phyloP scores from a whole-genome alignment of 2,329 filamentous ascomycete genomes.

The Cercospora brassicicola region DNA sequence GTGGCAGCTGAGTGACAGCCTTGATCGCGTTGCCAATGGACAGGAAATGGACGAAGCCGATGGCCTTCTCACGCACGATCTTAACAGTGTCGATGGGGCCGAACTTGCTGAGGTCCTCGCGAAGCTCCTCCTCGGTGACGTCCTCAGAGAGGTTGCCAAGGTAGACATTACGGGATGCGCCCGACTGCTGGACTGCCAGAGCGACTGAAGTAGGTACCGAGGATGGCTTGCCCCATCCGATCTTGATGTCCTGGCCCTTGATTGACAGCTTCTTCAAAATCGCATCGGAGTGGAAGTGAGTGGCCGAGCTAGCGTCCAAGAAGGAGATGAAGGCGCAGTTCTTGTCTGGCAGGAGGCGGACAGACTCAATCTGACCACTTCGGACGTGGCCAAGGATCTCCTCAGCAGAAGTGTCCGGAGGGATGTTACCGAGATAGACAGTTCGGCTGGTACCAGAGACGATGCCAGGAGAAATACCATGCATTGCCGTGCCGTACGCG shows the following conservation, averaged over 20 bases:
- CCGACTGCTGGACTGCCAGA: constrained; percentile 95
- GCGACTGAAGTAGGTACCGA: constrained; percentile 96
- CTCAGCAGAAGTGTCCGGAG: constrained; percentile 93
- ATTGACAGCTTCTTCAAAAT: constrained; percentile 99
- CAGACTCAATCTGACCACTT: constrained; percentile 98
- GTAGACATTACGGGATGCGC: constrained; percentile 95
- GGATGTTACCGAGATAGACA: constrained; percentile 96
- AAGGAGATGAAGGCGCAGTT: constrained; percentile 99
- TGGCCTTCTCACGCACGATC: constrained; percentile 95
- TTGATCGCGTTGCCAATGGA: constrained; percentile 99
- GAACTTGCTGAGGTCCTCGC: constrained; percentile 94
- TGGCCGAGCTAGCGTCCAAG: constrained; percentile 93
- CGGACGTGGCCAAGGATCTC: constrained; percentile 95
- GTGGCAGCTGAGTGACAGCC: constrained; percentile 90
- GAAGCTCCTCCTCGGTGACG: constrained; percentile 83
- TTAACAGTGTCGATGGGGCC: constrained; percentile 96
- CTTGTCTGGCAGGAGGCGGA: constrained; percentile 94
- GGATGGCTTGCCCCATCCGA: constrained; percentile 98
- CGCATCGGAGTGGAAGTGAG: constrained; percentile 98
- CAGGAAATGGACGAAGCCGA: constrained; percentile 95
- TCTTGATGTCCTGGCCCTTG: constrained; percentile 98
- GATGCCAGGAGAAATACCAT: constrained; percentile 67
- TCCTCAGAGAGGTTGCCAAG: constrained; percentile 91
- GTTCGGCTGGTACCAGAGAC: constrained; percentile 91
- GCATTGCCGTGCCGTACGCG: constrained; percentile 54